Evolutionary conservation across 2,329 filamentous ascomycete species (phyloP), one percentile per base, ranked within the genome.

Genomic region (Pseudopyrenochaeta lycopersici): DNA sequence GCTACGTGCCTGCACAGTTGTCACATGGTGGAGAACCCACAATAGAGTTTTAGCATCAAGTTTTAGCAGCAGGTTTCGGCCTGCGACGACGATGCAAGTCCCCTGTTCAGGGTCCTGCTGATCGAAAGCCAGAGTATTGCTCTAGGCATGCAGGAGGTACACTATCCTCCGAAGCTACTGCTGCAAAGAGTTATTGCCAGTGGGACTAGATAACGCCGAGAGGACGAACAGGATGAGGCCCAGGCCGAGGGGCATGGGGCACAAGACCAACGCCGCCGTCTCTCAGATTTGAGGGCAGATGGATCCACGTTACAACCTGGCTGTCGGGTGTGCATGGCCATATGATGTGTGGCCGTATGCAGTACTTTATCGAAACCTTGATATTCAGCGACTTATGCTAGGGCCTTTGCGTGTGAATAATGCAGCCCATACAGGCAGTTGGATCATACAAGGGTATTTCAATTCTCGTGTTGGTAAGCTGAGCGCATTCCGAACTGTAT

Each of bases 91-190:
- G 40, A 42, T 30, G 21, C 40, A 30, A 23, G 4, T 15, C 12
- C 23, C 32, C 31, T 15, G 21, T 40, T 27, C 27, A 40, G 44
- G 32, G 27, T 29, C 5, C 36, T 35, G 32, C 18, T 47, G 49
- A 56, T 51, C 31, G 46, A 58, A 15, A 35, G 32, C 17, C 23
- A 53, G 35, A 41, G 21, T 45, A 23, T 42, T n/a, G 21, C 23
- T 29, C 33, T 31, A 42, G 56, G 36, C 39, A 63, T 63, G 58
- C 60, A 56, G 36, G 18, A 44, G 39, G 47, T 45, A 57, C 42
- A 48, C 54, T 49, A 51, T 58, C 31, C 46, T 60, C 62, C 61
- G 64, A 60, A 57, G 61, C 62, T 64, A 66, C 61, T 60, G 57
- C 56, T 62, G 52, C 58, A 57, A 44, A 53, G 4, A 42, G 54